Conservation (phyloP, 1,284 basidiomycete species). For the Fomitopsis betulina region DNA sequence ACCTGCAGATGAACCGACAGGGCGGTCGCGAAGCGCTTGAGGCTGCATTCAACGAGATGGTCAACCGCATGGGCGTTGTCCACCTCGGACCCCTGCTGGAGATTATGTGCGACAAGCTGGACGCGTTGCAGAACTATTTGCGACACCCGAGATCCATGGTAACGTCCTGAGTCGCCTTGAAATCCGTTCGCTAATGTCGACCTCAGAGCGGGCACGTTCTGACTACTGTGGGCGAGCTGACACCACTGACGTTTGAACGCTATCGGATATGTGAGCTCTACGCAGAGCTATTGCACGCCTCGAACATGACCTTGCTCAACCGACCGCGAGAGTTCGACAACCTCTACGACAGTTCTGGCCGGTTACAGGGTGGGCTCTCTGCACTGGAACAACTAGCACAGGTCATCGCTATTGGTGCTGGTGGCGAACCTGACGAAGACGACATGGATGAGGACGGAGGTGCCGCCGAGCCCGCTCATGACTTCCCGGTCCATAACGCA, state of each 20-base stretch:
- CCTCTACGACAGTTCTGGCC: slow-evolving; percentile 71
- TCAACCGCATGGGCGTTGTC: slow-evolving; percentile 89
- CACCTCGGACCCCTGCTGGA: slow-evolving; percentile 84
- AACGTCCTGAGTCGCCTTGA: slow-evolving; percentile 23
- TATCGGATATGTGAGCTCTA: slow-evolving; percentile 98
- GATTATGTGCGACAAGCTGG: slow-evolving; percentile 71
- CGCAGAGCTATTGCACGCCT: slow-evolving; percentile 95
- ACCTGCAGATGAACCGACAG: slow-evolving; percentile 39
- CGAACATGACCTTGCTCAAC: slow-evolving; percentile 96
- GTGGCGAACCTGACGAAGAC: slow-evolving; percentile 50
- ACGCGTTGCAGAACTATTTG: slow-evolving; percentile 72
- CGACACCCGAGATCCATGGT: slow-evolving; percentile 73
- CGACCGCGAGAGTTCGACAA: slow-evolving; percentile 65
- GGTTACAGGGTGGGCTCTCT: slow-evolving; percentile 76
- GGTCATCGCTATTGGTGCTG: slow-evolving; percentile 63
- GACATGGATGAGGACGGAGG: slow-evolving; percentile 55
- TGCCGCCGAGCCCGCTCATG: slow-evolving; percentile 62
- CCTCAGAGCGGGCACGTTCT: slow-evolving; percentile 58
- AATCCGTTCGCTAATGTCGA: slow-evolving; percentile 3
- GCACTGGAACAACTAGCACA: slow-evolving; percentile 80
- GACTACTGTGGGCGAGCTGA: slow-evolving; percentile 68
- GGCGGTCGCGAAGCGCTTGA: slow-evolving; percentile 73
- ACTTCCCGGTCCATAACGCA: slow-evolving; percentile 66
- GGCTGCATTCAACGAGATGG: slow-evolving; percentile 81
- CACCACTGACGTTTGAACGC: slow-evolving; percentile 90